Evolutionary conservation across 768 basidiomycete genomes (phyloP), one percentile per base, ranked within the genome.

Genomic region (Naematelia encephala): DNA sequence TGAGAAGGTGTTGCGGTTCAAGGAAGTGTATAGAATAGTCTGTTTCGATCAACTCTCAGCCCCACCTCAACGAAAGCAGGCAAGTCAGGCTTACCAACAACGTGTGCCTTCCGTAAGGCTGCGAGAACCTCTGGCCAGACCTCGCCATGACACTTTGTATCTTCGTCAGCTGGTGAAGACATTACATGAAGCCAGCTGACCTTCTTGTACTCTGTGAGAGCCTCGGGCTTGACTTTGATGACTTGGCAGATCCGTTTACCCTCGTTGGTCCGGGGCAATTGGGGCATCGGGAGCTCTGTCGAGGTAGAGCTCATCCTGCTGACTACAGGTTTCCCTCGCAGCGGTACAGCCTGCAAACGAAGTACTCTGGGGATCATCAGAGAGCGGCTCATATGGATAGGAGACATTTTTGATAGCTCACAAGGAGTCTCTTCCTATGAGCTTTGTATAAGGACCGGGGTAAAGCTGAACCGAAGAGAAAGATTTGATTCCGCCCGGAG

Each of bases 11-110:
- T 11, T 69, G 76, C 14, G 73, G 67, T 16, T 84, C 82, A 65
- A 85, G 83, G 68, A 87, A 82, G 66, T 87, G 81, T 74, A 90
- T 90, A 16, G 86, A 87, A 71, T 90, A 90, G 77, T 90, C 87
- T 78, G 43, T 25, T 8, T 16, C 27, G 8, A 5, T 28, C 52
- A 54, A 45, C n/a, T 22, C 4, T 52, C 51, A 52, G 51, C 27
- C 5, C 25, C 51, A 3, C 21, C 27, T 27, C 13, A 27, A 51
- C 16, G 23, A 48, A 5, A 12, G 28, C 1, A 0, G 30, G 2
- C 27, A 4, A 22, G 25, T 16, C n/a, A 28, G 51, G 64, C 75
- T 54, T 23, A 76, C 77, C 77, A 34, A 79, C 77, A 57, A 89
- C 82, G 72, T 89, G 83, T 51, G 86, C 82, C 11, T 81, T 80